Conservation (phyloP, 495 filamentous ascomycete species). For the Penicillium pulvis region DNA sequence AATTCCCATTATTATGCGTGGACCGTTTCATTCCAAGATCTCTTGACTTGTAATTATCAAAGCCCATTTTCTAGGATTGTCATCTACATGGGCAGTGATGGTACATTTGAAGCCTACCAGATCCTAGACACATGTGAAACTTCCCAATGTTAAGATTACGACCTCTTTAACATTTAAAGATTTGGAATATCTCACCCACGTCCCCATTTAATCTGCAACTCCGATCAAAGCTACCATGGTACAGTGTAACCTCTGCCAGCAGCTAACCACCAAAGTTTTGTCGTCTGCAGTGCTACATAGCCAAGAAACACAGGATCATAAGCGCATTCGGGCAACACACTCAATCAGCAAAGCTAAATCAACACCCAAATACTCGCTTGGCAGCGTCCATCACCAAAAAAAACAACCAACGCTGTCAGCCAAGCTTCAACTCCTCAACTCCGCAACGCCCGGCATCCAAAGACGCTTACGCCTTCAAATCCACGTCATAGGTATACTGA, state of each 20-base stretch:
- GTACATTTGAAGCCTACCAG: background rate
- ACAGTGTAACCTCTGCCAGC: constrained; percentile 1
- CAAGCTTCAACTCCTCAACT: background rate
- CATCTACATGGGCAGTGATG: too few relatives aligned
- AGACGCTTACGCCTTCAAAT: background rate
- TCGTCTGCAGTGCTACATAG: constrained; percentile 3
- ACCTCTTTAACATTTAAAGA: too few relatives aligned
- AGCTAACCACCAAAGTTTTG: background rate
- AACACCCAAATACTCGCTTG: too few relatives aligned
- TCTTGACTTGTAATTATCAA: too few relatives aligned
- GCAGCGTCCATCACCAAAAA: background rate
- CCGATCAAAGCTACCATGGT: background rate
- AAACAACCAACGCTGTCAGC: background rate
- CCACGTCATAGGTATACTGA: background rate
- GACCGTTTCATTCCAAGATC: too few relatives aligned
- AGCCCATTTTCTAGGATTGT: too few relatives aligned
- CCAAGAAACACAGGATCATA: constrained; percentile 7
- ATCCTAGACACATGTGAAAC: too few relatives aligned
- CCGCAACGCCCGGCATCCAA: background rate
- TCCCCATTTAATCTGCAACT: background rate
- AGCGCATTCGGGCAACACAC: background rate
- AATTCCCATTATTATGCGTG: too few relatives aligned
- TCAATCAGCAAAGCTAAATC: background rate
- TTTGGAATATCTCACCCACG: background rate
- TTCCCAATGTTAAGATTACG: too few relatives aligned